Base-by-base conservation (phyloP, 441 rosid species). In the Mallotus japonicus region DNA sequence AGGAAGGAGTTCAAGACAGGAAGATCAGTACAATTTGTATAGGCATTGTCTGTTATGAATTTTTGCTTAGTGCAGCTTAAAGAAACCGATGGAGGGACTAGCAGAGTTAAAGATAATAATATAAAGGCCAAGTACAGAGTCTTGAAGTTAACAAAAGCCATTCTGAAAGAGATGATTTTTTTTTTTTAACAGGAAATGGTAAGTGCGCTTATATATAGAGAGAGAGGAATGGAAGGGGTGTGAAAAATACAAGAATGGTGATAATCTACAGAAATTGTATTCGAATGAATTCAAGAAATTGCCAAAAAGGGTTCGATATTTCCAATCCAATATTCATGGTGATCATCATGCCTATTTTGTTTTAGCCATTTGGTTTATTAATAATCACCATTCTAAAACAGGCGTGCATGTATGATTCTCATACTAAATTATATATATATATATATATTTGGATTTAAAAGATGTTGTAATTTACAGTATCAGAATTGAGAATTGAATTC, bases 1-100 rank as follows among this genome's bases (percentile, higher is more conserved):
- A 92, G 89, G 78, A 40, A 79, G 6, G 93, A 78, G 24, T 67
- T 19, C 3, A 89, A 87, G 16, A 73, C 32, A 0, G 95, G 84
- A 61, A 92, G 90, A 75, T 84, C 89, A 0, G 72, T 11, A 72
- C 96, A 90, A 28, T 56, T 70, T 11, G 73, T 3, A 78, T 62
- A 89, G 3, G 20, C 56, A 49, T n/a, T 82, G 67, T 40, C 79
- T 47, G 56, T 53, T 71, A 3, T 32, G 12, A 82, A 57, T 40
- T 79, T 86, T 62, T 83, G 90, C 4, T 89, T 74, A 0, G 76
- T 24, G 78, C 96, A 90, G 2, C 69, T 58, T 8, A 71, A 87
- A 7, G 95, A 79, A 54, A 68, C 14, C 17, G 86, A 72, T n/a
- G 88, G 87, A 19, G 88, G 74, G 67, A 83, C 70, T 14, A 80